A percentile compares a stretch with the other conserved stretches of the same genome.
Conservation (phyloP, 2,329 filamentous ascomycete genomes). For the Botrytis porri region DNA sequence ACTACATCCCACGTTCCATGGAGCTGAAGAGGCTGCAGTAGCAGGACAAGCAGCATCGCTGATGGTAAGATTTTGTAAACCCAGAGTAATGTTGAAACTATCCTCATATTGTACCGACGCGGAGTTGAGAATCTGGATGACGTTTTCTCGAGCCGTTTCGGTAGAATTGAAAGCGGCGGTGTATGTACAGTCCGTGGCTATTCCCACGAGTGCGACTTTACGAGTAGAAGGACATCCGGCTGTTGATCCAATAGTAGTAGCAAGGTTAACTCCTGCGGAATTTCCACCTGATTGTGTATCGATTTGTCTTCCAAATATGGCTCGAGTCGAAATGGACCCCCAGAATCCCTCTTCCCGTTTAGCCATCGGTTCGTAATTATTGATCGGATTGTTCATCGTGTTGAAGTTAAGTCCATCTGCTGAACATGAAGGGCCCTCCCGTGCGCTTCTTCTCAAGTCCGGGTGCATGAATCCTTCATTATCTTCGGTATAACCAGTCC, state of each 20-base stretch:
- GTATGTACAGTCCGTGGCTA: slow-evolving; percentile 92
- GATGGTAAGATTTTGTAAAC: slow-evolving; percentile 80
- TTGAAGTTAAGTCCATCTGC: slow-evolving; percentile 82
- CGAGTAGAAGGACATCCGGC: slow-evolving; percentile 85
- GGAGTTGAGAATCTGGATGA: slow-evolving; percentile 80
- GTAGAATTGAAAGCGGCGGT: slow-evolving; percentile 66
- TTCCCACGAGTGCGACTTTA: slow-evolving; percentile 85
- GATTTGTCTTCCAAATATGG: slow-evolving; percentile 70
- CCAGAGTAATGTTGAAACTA: slow-evolving; percentile 92
- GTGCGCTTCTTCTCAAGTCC: slow-evolving; percentile 34
- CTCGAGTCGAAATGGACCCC: slow-evolving; percentile 58
- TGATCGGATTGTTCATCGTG: slow-evolving; percentile 66
- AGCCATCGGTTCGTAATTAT: slow-evolving; percentile 39
- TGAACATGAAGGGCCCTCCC: slow-evolving; percentile 55
- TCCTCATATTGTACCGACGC: slow-evolving; percentile 86
- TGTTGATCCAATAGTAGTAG: slow-evolving; percentile 74
- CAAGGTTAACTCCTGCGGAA: slow-evolving; percentile 75
- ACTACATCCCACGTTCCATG: slow-evolving; percentile 81
- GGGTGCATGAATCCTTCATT: slow-evolving; percentile 51
- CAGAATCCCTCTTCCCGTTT: slow-evolving; percentile 53
- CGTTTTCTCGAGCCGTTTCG: slow-evolving; percentile 64
- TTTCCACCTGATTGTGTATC: slow-evolving; percentile 71
- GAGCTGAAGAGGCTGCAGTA: slow-evolving; percentile 60
- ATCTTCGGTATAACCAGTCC: slow-evolving; percentile 37
- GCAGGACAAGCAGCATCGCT: slow-evolving; percentile 72